Conservation (phyloP, 306 rosid species). For the Hippophae rhamnoides region DNA sequence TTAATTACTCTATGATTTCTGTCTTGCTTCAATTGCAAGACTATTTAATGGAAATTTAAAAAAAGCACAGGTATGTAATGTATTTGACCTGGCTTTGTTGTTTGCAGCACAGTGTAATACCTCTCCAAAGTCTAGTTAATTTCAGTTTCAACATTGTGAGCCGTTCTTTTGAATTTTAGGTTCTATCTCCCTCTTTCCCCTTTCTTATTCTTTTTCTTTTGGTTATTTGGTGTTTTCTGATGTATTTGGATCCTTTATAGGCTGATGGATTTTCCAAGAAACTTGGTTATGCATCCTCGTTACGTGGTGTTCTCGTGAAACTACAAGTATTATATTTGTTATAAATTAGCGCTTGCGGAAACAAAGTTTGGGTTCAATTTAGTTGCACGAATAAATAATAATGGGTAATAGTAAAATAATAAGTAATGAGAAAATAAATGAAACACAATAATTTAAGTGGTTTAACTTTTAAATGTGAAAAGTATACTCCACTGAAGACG, state of each 20-base stretch:
- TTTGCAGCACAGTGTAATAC: slow-evolving; percentile 83
- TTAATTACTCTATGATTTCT: no score
- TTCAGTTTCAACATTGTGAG: slow-evolving; percentile 86
- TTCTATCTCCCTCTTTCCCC: slow-evolving; percentile 10
- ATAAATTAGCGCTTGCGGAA: no score
- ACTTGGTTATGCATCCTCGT: slow-evolving; percentile 62
- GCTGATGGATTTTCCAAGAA: slow-evolving; percentile 83
- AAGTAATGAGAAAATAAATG: no score
- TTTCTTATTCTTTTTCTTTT: not conserved
- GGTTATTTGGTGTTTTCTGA: not conserved
- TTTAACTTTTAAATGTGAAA: no score
- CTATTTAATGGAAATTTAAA: no score
- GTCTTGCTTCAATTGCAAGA: no score
- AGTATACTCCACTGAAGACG: no score
- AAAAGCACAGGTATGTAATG: not conserved
- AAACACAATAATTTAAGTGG: no score
- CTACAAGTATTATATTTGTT: slow-evolving; percentile 46
- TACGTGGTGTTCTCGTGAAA: slow-evolving; percentile 70
- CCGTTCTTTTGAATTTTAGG: slow-evolving; percentile 94
- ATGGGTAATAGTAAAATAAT: no score
- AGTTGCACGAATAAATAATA: no score
- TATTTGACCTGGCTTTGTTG: slow-evolving; percentile 19
- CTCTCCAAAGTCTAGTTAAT: slow-evolving; percentile 79
- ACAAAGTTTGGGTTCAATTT: no score
- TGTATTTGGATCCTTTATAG: slow-evolving; percentile 29